Percentiles rank a stretch among this genome's conserved stretches.
Evolutionary conservation across 2,329 filamentous ascomycete genomes (phyloP).

Genomic region (Cryphonectria parasitica): DNA sequence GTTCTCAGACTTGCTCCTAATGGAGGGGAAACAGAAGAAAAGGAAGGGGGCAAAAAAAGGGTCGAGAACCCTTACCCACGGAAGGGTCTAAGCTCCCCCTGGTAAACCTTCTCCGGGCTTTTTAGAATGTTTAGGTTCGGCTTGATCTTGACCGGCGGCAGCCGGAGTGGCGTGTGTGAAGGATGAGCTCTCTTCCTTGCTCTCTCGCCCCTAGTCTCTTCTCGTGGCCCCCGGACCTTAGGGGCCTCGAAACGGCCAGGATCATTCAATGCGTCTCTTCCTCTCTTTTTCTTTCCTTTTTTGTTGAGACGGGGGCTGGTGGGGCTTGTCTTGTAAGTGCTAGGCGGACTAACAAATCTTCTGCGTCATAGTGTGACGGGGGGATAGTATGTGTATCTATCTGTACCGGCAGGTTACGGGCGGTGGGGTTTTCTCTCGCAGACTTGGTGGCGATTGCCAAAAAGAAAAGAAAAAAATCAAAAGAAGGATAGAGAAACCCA

Average conservation of each 20-base stretch:
- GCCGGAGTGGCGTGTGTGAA: neutral
- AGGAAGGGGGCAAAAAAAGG: no score
- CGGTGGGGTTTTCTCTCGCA: neutral
- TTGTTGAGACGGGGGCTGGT: slow-evolving; percentile 1
- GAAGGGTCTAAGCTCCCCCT: neutral
- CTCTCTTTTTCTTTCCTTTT: neutral
- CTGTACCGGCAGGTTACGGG: neutral
- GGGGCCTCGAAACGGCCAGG: neutral
- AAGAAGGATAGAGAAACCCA: neutral
- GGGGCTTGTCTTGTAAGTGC: slow-evolving; percentile 1
- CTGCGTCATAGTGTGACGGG: neutral
- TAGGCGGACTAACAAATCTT: neutral
- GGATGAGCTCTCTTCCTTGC: neutral
- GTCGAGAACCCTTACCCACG: slow-evolving; percentile 7
- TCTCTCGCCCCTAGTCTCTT: neutral
- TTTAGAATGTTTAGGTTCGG: neutral
- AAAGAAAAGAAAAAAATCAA: neutral
- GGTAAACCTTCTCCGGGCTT: neutral
- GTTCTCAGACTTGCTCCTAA: neutral
- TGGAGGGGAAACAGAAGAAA: no score
- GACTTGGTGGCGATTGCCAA: neutral
- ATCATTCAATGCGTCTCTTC: neutral
- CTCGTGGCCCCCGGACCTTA: neutral
- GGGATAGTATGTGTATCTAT: neutral
- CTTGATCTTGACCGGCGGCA: neutral